Percentiles rank a stretch among this genome's conserved stretches.
Conservation (phyloP, 2,329 filamentous ascomycete species). For the Teratosphaeria epicoccoides region DNA sequence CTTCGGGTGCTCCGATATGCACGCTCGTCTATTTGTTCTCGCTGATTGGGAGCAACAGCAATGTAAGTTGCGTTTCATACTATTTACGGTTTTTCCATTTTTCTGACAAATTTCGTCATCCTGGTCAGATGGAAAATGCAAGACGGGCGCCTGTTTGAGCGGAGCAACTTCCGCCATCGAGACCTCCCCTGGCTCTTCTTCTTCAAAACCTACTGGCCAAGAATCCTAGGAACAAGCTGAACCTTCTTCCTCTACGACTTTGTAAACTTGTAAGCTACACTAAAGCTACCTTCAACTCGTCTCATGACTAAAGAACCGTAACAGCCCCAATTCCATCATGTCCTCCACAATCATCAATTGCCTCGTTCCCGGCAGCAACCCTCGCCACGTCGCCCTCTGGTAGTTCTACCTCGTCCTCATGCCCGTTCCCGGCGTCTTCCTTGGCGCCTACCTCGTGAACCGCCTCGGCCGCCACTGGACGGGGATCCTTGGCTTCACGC, state of each 20-base stretch:
- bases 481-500: constrained; percentile 41
- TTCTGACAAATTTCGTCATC: constrained; percentile 40
- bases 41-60: constrained; percentile 18
- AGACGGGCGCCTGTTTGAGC: constrained; percentile 42
- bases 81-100: constrained; percentile 35
- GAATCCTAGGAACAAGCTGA: constrained; percentile 42
- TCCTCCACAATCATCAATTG: constrained; percentile 14
- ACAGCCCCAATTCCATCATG: constrained; percentile 14
- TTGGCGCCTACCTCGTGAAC: constrained; percentile 41
- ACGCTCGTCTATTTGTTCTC: constrained; percentile 31
- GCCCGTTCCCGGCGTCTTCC: constrained; percentile 39
- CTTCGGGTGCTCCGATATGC: constrained; percentile 15
- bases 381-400: constrained; percentile 33
- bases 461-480: constrained; percentile 40
- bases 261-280: constrained; percentile 41
- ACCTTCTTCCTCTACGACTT: constrained; percentile 47
- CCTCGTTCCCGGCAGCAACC: background rate
- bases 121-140: constrained; percentile 47
- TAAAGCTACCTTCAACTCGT: constrained; percentile 32
- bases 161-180: constrained; percentile 42
- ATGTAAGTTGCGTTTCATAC: constrained; percentile 33
- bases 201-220: constrained; percentile 45
- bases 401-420: constrained; percentile 28
- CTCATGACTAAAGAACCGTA: constrained; percentile 15
- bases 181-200: constrained; percentile 42